phyloP scores from a whole-genome alignment of 495 filamentous ascomycete genomes.

The Penicillium parvum region DNA sequence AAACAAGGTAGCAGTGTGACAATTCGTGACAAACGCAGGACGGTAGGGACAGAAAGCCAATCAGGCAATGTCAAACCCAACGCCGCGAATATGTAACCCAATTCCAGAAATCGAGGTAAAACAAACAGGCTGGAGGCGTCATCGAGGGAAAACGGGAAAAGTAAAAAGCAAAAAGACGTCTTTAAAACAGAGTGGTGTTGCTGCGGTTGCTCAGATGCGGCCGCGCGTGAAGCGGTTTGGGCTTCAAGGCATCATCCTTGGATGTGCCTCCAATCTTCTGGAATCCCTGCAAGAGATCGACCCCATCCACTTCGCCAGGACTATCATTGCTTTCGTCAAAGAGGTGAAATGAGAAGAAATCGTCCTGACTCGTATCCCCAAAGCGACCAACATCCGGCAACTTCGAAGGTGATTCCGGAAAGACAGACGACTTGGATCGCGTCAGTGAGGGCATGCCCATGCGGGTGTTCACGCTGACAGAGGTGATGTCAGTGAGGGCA shows the following conservation, averaged over 20 bases:
- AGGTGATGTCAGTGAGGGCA: slow-evolving; percentile 64
- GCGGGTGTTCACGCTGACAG: slow-evolving; percentile 45
- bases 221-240: slow-evolving; percentile 29
- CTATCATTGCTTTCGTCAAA: slow-evolving; percentile 51
- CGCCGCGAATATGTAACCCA: too few species aligned
- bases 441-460: slow-evolving; percentile 35
- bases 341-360: slow-evolving; percentile 58
- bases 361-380: slow-evolving; percentile 52
- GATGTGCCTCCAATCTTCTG: slow-evolving; percentile 70
- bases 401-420: slow-evolving; percentile 46
- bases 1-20: slow-evolving; percentile 8
- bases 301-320: slow-evolving; percentile 57
- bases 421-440: slow-evolving; percentile 40
- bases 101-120: too few species aligned
- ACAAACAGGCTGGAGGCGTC: too few species aligned
- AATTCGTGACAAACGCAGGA: neutral
- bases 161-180: neutral
- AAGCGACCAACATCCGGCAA: slow-evolving; percentile 52
- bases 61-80: too few species aligned
- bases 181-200: slow-evolving; percentile 43
- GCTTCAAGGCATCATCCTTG: slow-evolving; percentile 29
- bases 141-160: too few species aligned
- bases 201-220: slow-evolving; percentile 39
- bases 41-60: neutral
- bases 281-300: slow-evolving; percentile 86